Evolutionary conservation across 2,329 filamentous ascomycete genomes (phyloP).

Genomic region (Botryotinia convoluta): DNA sequence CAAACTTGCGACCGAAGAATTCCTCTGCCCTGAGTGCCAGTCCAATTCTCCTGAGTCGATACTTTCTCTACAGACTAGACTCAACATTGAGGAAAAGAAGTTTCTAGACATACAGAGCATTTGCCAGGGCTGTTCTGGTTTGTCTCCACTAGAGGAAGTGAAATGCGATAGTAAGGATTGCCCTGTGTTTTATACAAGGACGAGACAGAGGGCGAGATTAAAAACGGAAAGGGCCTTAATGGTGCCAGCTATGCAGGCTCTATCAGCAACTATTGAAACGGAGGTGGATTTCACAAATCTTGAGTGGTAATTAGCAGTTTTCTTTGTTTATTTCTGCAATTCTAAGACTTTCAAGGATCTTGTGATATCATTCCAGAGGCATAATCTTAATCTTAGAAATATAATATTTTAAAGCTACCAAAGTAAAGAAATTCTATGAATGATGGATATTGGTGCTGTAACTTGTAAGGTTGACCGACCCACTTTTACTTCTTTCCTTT

Average conservation of each 20-base stretch:
- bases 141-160: slow-evolving; percentile 74
- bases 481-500: too few relatives aligned
- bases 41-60: slow-evolving; percentile 58
- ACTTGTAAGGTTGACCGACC: not conserved
- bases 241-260: slow-evolving; percentile 43
- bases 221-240: slow-evolving; percentile 41
- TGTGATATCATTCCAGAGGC: not conserved
- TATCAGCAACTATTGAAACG: slow-evolving; percentile 37
- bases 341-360: not conserved
- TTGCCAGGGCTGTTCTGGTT: slow-evolving; percentile 76
- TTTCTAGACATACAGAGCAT: slow-evolving; percentile 63
- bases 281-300: slow-evolving; percentile 26
- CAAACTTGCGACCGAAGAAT: slow-evolving; percentile 44
- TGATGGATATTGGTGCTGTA: not conserved
- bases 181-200: slow-evolving; percentile 81
- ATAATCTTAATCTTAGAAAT: not conserved
- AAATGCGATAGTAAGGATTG: slow-evolving; percentile 88
- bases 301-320: slow-evolving; percentile 32
- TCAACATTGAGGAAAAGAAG: slow-evolving; percentile 62
- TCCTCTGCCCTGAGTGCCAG: slow-evolving; percentile 60
- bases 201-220: slow-evolving; percentile 55
- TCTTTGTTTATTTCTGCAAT: not conserved
- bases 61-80: slow-evolving; percentile 58
- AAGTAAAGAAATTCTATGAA: not conserved
- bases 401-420: not conserved